Evolutionary conservation across 176 grass and related monocot genomes (phyloP).

Genomic region (Avena insularis): DNA sequence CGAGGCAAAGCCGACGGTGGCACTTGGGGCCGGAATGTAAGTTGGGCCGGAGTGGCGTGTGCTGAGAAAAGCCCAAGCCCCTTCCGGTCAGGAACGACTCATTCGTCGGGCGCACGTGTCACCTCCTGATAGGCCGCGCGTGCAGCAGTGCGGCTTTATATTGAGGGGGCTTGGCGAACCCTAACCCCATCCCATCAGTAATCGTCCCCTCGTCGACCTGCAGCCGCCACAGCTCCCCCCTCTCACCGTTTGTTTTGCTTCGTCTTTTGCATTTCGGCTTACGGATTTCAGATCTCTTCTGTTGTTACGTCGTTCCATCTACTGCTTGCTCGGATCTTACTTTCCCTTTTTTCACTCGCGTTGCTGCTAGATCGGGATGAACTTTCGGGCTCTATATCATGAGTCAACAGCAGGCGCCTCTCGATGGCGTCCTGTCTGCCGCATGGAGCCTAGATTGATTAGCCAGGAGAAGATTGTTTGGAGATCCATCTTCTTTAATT

Average conservation of each 20-base stretch:
- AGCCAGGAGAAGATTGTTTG: constrained; percentile 80
- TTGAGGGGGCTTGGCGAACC: not conserved
- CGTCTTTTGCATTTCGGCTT: not conserved
- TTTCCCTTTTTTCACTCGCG: no score
- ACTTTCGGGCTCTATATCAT: constrained; percentile 47
- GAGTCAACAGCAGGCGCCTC: constrained; percentile 63
- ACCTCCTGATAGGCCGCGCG: fast-evolving
- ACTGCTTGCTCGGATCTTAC: no score
- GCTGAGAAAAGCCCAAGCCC: not conserved
- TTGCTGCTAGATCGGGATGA: not conserved
- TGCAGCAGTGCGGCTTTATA: not conserved
- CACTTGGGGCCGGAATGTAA: not conserved
- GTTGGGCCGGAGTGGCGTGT: not conserved
- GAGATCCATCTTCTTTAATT: constrained; percentile 64
- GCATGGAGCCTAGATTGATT: constrained; percentile 58
- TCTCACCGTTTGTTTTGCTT: no score
- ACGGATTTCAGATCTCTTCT: not conserved
- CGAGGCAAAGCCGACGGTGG: no score
- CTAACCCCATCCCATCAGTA: not conserved
- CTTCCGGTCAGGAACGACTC: no score
- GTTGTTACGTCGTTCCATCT: not conserved
- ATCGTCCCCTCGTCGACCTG: not conserved
- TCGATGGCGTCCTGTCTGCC: constrained; percentile 57
- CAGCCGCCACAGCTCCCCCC: not conserved
- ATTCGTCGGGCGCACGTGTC: not conserved